Conservation (phyloP, 805 yeast species). For the Metschnikowia matae region DNA sequence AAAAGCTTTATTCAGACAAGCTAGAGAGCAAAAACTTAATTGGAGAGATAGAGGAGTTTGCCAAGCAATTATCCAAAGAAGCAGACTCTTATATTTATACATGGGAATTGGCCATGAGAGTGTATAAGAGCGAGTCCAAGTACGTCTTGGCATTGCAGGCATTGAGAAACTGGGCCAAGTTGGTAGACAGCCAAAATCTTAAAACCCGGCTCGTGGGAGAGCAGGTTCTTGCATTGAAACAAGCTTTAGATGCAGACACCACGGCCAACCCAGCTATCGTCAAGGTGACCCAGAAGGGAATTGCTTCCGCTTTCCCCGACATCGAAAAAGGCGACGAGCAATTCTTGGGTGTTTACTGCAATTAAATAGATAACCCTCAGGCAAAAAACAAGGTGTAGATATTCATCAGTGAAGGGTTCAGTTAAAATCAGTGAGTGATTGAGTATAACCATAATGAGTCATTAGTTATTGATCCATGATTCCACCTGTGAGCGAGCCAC, state of each 20-base stretch:
- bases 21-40: slow-evolving; percentile 32
- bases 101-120: slow-evolving; percentile 42
- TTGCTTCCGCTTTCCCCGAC: slow-evolving; percentile 33
- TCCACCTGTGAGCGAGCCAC: slow-evolving; percentile 45
- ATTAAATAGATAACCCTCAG: neutral
- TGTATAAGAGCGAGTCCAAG: slow-evolving; percentile 40
- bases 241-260: slow-evolving; percentile 31
- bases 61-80: slow-evolving; percentile 39
- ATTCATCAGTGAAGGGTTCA: no score
- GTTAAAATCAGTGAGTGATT: no score
- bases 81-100: slow-evolving; percentile 37
- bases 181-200: slow-evolving; percentile 24
- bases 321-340: slow-evolving; percentile 19
- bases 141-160: slow-evolving; percentile 46
- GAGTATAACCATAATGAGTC: neutral
- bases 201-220: slow-evolving; percentile 23
- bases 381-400: neutral
- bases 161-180: slow-evolving; percentile 39
- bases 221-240: slow-evolving; percentile 30
- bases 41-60: slow-evolving; percentile 38
- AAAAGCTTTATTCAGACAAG: slow-evolving; percentile 31
- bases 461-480: slow-evolving; percentile 36
- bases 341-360: slow-evolving; percentile 14
- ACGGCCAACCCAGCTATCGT: slow-evolving; percentile 44
- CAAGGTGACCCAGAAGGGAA: slow-evolving; percentile 38